Evolutionary conservation across 345 rosid species (phyloP), one percentile per base, ranked within the genome.

Genomic region (Dipteronia dyeriana): DNA sequence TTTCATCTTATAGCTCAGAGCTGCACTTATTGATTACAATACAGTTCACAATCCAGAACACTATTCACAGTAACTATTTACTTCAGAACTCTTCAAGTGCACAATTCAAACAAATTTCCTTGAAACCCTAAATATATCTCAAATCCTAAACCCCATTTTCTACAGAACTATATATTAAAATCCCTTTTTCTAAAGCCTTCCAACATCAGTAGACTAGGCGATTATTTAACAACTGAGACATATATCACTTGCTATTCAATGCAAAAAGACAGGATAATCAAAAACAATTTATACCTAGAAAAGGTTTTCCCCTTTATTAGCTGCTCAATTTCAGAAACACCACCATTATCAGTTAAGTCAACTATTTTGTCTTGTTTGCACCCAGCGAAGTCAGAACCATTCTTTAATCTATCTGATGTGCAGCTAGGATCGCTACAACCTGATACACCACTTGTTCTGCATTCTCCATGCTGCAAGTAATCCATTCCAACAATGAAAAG

Each of bases 271-370:
- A 57, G 23, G 43, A 67, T 25, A 68, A 63, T 61, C 75, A 82
- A 71, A 60, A 61, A 78, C 31, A 67, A 68, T 12, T 60, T 43
- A 68, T 85, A 91, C 97, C 86, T 87, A 56, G 98, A 91, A 81
- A 89, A 86, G 20, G 70, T 81, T 83, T 85, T 88, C 38, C 88
- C 89, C 79, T 82, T 85, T 80, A 95, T 69, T 76, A 92, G 84
- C 84, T 81, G 91, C 85, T 91, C 97, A 79, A 94, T 90, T 79
- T 90, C 93, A 76, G 88, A 84, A 79, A 92, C 68, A 54, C 76
- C 83, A 69, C 70, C 70, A 31, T 62, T 84, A 70, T 83, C 82
- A 71, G 76, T 70, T 20, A 59, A 41, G 13, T 61, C 70, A 70
- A 63, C 82, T 69, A 59, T 74, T 63, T 77, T 61, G 65, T 76